Evolutionary conservation across 1,284 basidiomycete species (phyloP), one percentile per base, ranked within the genome.

Genomic region (Cutaneotrichosporon cutaneum): DNA sequence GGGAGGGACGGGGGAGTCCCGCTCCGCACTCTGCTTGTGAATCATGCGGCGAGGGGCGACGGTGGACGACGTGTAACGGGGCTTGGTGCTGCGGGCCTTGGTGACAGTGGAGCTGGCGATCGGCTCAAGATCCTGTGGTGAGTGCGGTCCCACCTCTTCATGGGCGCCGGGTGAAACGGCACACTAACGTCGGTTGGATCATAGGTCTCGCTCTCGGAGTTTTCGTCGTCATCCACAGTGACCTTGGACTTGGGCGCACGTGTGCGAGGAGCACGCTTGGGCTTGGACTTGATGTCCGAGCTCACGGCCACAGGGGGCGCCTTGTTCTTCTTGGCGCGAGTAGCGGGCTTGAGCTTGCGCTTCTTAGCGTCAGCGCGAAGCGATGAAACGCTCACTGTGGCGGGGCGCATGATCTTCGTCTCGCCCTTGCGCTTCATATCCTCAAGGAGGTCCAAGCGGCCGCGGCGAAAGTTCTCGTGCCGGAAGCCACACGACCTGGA

Each of bases 401-500:
- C 33, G 13, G 9, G 21, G n/a, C 33, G 26, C 27, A 22, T 16
- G 11, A 30, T 9, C 55, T 66, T 66, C 2, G 13, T 22, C 44
- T 66, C 64, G 1, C 39, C 59, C 51, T 54, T 61, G 35, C 64
- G 61, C 16, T n/a, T 33, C 32, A 66, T 45, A 14, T 42, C n/a
- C 22, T 59, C 59, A 9, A 63, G 35, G 0, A 61, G 61, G 3
- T 66, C 61, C 2, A 45, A 22, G 4, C 51, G 32, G 21, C 48
- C 59, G 4, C 54, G 59, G 7, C 21, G 53, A 35, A 63, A 66
- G 2, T 52, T 14, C 0, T 35, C 30, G 47, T 66, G 64, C 1
- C 42, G 36, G 39, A 66, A 66, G 36, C 54, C 45, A 8, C 60
- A 48, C 7, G 64, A 66, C n/a, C 64, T 66, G 8, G 11, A 3